Evolutionary conservation across 2,329 filamentous ascomycete genomes (phyloP), one percentile per base, ranked within the genome.

Genomic region (Ophiocordyceps camponoti-leonardi): DNA sequence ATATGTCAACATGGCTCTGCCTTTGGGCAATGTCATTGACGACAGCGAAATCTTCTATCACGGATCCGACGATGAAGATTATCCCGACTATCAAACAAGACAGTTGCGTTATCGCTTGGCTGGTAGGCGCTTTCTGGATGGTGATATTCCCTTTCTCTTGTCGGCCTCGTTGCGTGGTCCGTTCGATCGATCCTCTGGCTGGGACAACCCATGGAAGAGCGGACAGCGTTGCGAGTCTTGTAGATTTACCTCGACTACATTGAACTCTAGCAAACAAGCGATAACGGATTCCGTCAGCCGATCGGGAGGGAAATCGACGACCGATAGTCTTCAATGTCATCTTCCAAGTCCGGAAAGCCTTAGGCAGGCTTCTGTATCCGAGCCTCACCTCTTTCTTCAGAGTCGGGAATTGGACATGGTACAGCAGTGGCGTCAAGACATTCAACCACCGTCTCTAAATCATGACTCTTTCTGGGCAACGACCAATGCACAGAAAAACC

Each of bases 121-220:
- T 13, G 81, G 75, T 1, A 61, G 67, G 30, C 67, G 68, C 31
- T 84, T 73, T 52, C 61, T 83, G 35, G 60, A 66, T 7, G 81
- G 81, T 0, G 61, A 67, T 28, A 55, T 67, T 2, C 69, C 80
- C 0, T 54, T 72, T 22, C 65, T 87, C 3, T 57, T 79, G 3
- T 81, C 81, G 13, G 73, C 81, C 7, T 60, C 63, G 6, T 63
- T 85, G 3, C 68, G 63, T 48, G 81, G 81, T 0, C 81, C 81
- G 0, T 81, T 84, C 50, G 66, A 70, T 20, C 39, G 46, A 30
- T 50, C 43, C 7, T 54, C 55, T 6, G 52, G 55, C 37, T 62
- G 59, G 59, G 44, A 51, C 5, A 63, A 63, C 42, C 61, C 61
- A 6, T 63, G 61, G 61, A 45, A 46, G 28, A 52, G 48, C 23